Base-by-base conservation (phyloP, 768 basidiomycete species). In the Tulasnella sp. region DNA sequence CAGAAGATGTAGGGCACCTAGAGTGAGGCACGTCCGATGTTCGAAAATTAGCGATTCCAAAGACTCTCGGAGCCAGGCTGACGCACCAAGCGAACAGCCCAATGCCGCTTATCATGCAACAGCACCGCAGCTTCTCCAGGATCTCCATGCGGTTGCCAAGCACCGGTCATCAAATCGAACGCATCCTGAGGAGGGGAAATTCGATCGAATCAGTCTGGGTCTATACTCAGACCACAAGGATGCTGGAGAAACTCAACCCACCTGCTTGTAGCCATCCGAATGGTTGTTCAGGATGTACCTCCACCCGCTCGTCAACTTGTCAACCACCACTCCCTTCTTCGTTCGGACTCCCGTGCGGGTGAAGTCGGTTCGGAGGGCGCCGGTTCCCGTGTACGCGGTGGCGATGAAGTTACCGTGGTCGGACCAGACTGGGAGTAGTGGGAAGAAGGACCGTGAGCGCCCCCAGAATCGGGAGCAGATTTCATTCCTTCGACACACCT, bases 211-310 rank as follows among this genome's bases (percentile, higher is more conserved):
- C 19, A 74, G 44, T 42, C n/a, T 19, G 9, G 14, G 27, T 6
- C 52, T 68, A 19, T 68, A 36, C 31, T 68, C 12, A 18, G 62
- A n/a, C 16, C 62, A 19, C 16, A 36, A 68, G 27, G 8, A 39
- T 40, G 72, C 6, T 4, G 10, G 16, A 73, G 38, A 9, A n/a
- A 18, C 18, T n/a, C 10, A n/a, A n/a, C 72, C 18, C 73, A 42
- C 73, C 73, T 74, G 73, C 42, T 74, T 74, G 39, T 74, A 74
- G 8, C 98, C 98, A 84, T 99, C 98, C 81, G 98, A 93, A 86
- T 94, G 94, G 84, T 97, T 99, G 87, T 99, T 99, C 88, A 92
- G 96, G 82, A 98, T 83, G 83, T 99, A 99, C 80, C 98, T 90
- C 86, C 91, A 87, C 0, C 90, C 84, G 34, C 93, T 92, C 84